Evolutionary conservation across 257 asterid genomes (phyloP), one percentile per base, ranked within the genome.

Genomic region (Fraxinus americana): DNA sequence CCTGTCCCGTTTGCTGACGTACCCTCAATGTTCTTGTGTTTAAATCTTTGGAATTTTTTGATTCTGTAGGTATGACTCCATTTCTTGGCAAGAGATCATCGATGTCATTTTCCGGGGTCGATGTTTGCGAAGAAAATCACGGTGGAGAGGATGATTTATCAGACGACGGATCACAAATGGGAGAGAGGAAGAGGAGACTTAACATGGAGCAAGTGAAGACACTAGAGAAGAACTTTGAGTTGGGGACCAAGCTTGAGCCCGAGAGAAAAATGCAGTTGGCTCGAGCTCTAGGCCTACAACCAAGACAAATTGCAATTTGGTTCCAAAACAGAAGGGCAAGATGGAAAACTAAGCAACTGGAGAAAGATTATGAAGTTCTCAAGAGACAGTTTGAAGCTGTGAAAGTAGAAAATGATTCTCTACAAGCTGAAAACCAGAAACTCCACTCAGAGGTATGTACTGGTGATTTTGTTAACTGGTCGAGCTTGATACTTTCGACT

Each of bases 191-290:
- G 86, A 88, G 92, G 81, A 72, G 92, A 69, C 90, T 88, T 3
- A 88, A 85, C 78, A 70, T 81, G 30, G 94, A 90, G 80, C 92
- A 88, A 74, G 94, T 88, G 61, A 88, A 78, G 45, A 82, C 91
- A 4, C 83, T 88, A 2, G 94, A 90, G 45, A 87, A 85, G 41
- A 85, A 84, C 71, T 88, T 88, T 43, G 94, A 88, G 38, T 59
- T 83, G 7, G 92, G 90, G 7, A 90, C 83, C 85, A 87, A 88
- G 77, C 91, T 88, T 17, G 91, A 86, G 86, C 90, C 92, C 72
- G 94, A 90, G 61, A 83, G 94, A 30, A 88, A 90, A 80, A 80
- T 85, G 83, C 89, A 88, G 81, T 89, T 90, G 67, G 90, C 92
- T 12, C 79, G 92, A 54, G 89, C 90, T 57, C 90, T 90, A 34